phyloP scores from a whole-genome alignment of 108 stramenopile species.

The Cyclotella kingstonii region DNA sequence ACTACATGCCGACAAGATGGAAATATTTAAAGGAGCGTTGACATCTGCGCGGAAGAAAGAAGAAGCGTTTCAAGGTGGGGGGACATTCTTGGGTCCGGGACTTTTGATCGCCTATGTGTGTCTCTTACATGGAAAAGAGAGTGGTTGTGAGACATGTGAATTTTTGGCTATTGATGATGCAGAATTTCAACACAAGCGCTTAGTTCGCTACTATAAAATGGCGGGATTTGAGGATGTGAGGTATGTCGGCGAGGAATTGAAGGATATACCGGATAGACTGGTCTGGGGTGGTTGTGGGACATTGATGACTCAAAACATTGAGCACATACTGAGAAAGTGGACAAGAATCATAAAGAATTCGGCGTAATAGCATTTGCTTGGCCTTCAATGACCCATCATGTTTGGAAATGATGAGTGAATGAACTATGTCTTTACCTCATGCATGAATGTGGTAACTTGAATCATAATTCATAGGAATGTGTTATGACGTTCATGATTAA shows the following conservation, averaged over 20 bases:
- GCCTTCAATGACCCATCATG: background rate
- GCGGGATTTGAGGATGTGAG: constrained; percentile 70
- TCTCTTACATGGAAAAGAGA: constrained; percentile 57
- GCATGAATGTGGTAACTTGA: no score
- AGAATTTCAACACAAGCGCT: constrained; percentile 70
- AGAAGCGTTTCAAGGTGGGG: constrained; percentile 48
- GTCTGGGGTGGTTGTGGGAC: constrained; percentile 90
- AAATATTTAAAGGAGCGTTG: constrained; percentile 60
- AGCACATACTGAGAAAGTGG: constrained; percentile 52
- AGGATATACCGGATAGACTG: constrained; percentile 76
- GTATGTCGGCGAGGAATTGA: constrained; percentile 81
- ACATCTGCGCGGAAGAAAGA: constrained; percentile 43
- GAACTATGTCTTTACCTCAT: no score
- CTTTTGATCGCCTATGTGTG: constrained; percentile 65
- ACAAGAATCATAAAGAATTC: constrained; percentile 36
- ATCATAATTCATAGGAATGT: no score
- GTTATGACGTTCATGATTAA: no score
- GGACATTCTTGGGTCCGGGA: constrained; percentile 62
- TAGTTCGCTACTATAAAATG: constrained; percentile 69
- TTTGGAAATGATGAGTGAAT: background rate
- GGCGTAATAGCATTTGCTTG: background rate
- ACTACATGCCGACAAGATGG: constrained; percentile 83
- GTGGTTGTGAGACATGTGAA: constrained; percentile 55
- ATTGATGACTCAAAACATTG: constrained; percentile 66
- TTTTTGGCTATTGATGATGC: constrained; percentile 87